Evolutionary conservation across 2,329 filamentous ascomycete genomes (phyloP).

Genomic region (Xylariaceae sp.): DNA sequence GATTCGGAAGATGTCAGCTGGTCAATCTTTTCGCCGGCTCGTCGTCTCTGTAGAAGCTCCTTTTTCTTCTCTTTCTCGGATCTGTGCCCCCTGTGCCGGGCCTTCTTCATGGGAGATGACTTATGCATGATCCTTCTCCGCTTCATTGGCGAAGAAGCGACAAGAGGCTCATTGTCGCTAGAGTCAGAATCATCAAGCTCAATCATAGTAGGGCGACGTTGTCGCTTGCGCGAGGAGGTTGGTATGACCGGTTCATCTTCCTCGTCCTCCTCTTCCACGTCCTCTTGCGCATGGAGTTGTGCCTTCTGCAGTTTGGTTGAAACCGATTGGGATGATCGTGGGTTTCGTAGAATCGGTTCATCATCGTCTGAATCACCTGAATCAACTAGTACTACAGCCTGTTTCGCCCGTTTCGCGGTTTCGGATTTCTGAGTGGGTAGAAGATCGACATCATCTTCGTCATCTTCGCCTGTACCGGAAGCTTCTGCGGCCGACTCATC

Average conservation of each 20-base stretch:
- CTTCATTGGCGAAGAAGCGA: neutral
- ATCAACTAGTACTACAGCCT: neutral
- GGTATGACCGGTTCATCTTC: slow-evolving; percentile 15
- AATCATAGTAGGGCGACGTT: slow-evolving; percentile 16
- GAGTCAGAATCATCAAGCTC: slow-evolving; percentile 25
- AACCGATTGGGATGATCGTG: slow-evolving; percentile 31
- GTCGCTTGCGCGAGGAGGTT: slow-evolving; percentile 18
- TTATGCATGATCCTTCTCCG: neutral
- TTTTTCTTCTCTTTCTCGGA: slow-evolving; percentile 22
- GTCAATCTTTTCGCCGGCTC: slow-evolving; percentile 20
- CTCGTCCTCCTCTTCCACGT: slow-evolving; percentile 23
- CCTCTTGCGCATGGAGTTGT: slow-evolving; percentile 22
- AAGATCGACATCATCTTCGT: slow-evolving; percentile 22
- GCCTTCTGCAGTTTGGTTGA: slow-evolving; percentile 27
- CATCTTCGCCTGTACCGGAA: slow-evolving; percentile 15
- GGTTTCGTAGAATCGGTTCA: slow-evolving; percentile 5
- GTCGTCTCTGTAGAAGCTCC: slow-evolving; percentile 19
- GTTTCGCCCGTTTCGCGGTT: slow-evolving; percentile 1
- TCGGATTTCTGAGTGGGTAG: slow-evolving; percentile 13
- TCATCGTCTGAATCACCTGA: slow-evolving; percentile 8
- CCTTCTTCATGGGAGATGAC: slow-evolving; percentile 17
- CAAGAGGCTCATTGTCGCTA: neutral
- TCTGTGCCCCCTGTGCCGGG: slow-evolving; percentile 14
- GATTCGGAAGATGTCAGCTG: slow-evolving; percentile 16
- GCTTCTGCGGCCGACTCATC: slow-evolving; percentile 26